These are phyloP conservation scores for Candida parachauliodes DNA, from an alignment of 805 yeast species.

Conservation along the genomic window DNA sequence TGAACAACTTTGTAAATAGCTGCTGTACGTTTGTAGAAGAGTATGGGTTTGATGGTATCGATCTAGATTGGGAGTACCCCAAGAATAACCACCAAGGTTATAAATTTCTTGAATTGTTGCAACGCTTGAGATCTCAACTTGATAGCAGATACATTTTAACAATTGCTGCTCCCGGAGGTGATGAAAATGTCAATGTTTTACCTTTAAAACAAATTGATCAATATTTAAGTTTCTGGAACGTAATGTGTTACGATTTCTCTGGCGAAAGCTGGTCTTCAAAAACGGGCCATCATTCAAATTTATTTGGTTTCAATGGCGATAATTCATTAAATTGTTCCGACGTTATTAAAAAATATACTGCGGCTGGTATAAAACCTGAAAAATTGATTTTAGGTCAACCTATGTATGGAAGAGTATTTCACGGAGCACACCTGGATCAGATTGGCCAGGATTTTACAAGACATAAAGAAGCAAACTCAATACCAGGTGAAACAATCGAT, in stretches of 20 bases:
- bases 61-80: slow-evolving; percentile 95
- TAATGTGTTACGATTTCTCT: slow-evolving; percentile 88
- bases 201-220: slow-evolving; percentile 53
- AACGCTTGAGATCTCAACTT: slow-evolving; percentile 16
- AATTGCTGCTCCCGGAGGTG: slow-evolving; percentile 73
- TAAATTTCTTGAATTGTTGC: slow-evolving; percentile 28
- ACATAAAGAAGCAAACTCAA: slow-evolving; percentile 22
- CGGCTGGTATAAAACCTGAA: slow-evolving; percentile 37
- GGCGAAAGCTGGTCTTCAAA: slow-evolving; percentile 66
- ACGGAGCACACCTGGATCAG: slow-evolving; percentile 30
- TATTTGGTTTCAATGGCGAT: slow-evolving; percentile 42
- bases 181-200: slow-evolving; percentile 40
- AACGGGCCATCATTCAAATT: slow-evolving; percentile 69
- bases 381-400: slow-evolving; percentile 86
- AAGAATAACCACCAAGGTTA: slow-evolving; percentile 41
- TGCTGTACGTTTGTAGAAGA: slow-evolving; percentile 44
- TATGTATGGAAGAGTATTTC: slow-evolving; percentile 58
- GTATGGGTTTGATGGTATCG: slow-evolving; percentile 83
- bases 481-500: slow-evolving; percentile 48
- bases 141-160: slow-evolving; percentile 44
- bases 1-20: slow-evolving; percentile 48
- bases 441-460: slow-evolving; percentile 39
- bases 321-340: slow-evolving; percentile 45
- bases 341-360: slow-evolving; percentile 44
- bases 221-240: slow-evolving; percentile 66